These are phyloP conservation scores for Boletus patriciae DNA, from an alignment of 768 basidiomycete species.

Conservation along the genomic window DNA sequence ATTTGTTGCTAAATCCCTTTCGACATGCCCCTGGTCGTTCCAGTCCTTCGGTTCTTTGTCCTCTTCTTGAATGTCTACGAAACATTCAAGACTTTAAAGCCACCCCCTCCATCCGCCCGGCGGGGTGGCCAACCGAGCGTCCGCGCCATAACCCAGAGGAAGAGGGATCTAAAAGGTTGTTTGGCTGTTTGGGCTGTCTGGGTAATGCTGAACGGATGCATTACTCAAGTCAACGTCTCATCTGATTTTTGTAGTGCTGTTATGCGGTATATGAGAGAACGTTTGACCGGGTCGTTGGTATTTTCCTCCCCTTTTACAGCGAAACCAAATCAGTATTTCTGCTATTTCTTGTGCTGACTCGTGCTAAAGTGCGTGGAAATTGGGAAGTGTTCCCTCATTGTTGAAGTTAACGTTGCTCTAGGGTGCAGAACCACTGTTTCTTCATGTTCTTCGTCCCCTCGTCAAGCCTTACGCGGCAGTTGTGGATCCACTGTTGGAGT, in stretches of 20 bases:
- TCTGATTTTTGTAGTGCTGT: conserved; percentile 51
- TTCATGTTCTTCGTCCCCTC: conserved; percentile 77
- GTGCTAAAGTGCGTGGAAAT: conserved; percentile 58
- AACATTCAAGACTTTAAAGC: conserved; percentile 79
- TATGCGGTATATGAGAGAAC: conserved; percentile 66
- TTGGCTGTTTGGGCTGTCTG: conserved; percentile 85
- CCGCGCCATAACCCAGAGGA: conserved; percentile 70
- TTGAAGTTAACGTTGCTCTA: conserved; percentile 32
- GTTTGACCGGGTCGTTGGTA: conserved; percentile 59
- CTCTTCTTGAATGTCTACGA: conserved; percentile 81
- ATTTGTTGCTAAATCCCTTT: conserved; percentile 5
- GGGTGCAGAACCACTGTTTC: conserved; percentile 84
- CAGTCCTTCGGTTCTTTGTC: conserved; percentile 64
- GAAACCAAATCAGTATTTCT: conserved; percentile 75
- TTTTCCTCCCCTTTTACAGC: conserved; percentile 82
- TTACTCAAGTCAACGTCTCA: conserved; percentile 12
- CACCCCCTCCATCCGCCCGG: conserved; percentile 52
- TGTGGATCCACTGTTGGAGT: conserved; percentile 63
- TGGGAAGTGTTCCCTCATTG: background rate
- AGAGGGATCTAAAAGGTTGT: conserved; percentile 83
- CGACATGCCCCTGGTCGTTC: conserved; percentile 67
- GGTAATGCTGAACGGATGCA: conserved; percentile 46
- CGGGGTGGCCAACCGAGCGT: conserved; percentile 59
- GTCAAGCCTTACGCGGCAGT: conserved; percentile 71
- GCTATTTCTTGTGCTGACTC: conserved; percentile 72